These are phyloP conservation scores for Saccharomycopsis sp. DNA, from an alignment of 805 yeast species.

Conservation along the genomic window DNA sequence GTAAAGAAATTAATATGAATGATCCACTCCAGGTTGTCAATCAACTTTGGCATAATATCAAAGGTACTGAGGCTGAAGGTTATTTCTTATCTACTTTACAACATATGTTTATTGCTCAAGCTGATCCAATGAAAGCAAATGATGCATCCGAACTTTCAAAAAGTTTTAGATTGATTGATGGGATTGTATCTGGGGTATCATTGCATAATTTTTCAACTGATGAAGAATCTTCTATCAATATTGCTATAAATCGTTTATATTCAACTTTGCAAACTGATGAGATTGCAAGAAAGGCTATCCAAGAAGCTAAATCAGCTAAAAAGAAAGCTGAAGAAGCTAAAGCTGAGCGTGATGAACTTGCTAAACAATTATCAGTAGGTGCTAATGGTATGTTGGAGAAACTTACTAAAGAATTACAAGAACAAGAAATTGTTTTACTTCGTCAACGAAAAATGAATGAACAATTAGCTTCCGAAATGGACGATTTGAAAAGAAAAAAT, in stretches of 20 bases:
- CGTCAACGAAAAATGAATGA: slow-evolving; percentile 43
- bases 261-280: slow-evolving; percentile 67
- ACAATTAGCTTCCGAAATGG: slow-evolving; percentile 30
- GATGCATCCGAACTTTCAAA: slow-evolving; percentile 36
- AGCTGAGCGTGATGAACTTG: slow-evolving; percentile 41
- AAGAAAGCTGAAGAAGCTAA: slow-evolving; percentile 32
- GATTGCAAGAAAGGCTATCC: slow-evolving; percentile 53
- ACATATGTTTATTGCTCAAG: slow-evolving; percentile 43
- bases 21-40: slow-evolving; percentile 62
- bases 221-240: slow-evolving; percentile 46
- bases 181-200: slow-evolving; percentile 43
- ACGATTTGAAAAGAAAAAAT: slow-evolving; percentile 28
- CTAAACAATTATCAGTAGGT: slow-evolving; percentile 44
- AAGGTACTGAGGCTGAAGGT: slow-evolving; percentile 49
- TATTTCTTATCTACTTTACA: slow-evolving; percentile 54
- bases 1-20: slow-evolving; percentile 45
- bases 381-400: slow-evolving; percentile 54
- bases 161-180: slow-evolving; percentile 46
- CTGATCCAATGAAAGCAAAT: slow-evolving; percentile 37
- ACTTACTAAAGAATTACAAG: slow-evolving; percentile 45
- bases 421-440: slow-evolving; percentile 44
- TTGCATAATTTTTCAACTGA: slow-evolving; percentile 24
- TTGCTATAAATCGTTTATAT: slow-evolving; percentile 54
- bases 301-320: slow-evolving; percentile 37
- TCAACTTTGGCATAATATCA: slow-evolving; percentile 47